Conservation (phyloP, 2,329 filamentous ascomycete species). For the Blastomyces percursus region DNA sequence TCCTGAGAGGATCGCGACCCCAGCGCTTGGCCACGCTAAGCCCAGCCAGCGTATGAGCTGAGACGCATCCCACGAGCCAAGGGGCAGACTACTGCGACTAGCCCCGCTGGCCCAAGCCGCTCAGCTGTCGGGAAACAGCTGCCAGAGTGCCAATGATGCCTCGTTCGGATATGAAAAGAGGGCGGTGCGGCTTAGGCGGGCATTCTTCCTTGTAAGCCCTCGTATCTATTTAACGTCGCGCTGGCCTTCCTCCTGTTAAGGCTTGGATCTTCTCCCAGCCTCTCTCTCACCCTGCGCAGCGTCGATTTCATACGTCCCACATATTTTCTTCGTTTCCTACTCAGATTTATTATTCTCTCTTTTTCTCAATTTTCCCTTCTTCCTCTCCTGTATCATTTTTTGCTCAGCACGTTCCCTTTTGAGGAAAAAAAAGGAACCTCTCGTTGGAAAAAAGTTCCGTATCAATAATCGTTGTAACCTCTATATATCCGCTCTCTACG, state of each 20-base stretch:
- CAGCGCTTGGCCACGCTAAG: not conserved
- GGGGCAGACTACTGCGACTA: not conserved
- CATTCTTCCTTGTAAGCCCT: not conserved
- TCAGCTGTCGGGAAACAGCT: not conserved
- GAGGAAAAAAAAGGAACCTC: not conserved
- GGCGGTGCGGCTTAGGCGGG: not conserved
- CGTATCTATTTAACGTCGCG: not conserved
- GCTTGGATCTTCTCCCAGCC: not conserved
- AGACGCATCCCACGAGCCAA: not conserved
- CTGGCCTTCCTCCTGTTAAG: not conserved
- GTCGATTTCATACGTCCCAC: not conserved
- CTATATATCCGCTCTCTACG: not conserved
- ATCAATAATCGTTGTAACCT: not conserved
- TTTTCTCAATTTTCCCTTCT: not conserved
- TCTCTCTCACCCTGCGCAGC: not conserved
- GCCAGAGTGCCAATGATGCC: not conserved
- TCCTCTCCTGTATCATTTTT: not conserved
- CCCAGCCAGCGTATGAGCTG: not conserved
- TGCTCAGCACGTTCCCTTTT: not conserved
- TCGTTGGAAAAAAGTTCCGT: too few relatives aligned
- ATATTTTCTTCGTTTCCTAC: not conserved
- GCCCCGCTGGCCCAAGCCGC: not conserved
- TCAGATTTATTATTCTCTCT: not conserved
- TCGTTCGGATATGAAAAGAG: not conserved
- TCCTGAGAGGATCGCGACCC: not conserved